Conservation (phyloP, 2,329 filamentous ascomycete genomes). For the Bipolaris oryzae region DNA sequence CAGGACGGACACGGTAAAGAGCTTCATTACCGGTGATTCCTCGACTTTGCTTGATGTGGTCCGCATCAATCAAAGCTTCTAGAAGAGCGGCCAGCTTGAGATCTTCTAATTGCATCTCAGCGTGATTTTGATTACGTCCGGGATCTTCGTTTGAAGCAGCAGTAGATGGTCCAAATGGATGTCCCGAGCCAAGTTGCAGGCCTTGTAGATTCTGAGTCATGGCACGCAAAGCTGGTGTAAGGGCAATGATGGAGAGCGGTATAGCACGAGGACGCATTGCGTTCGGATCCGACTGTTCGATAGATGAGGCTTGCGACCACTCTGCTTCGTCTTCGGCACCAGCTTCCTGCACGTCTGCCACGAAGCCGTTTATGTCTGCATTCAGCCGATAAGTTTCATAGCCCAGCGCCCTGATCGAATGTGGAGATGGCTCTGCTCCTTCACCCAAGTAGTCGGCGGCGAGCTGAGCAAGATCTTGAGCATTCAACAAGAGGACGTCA, state of each 20-base stretch:
- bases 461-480: slow-evolving; percentile 72
- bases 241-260: slow-evolving; percentile 25
- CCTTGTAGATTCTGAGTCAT: slow-evolving; percentile 25
- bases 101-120: slow-evolving; percentile 45
- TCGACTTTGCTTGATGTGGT: slow-evolving; percentile 37
- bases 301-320: slow-evolving; percentile 14
- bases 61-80: slow-evolving; percentile 42
- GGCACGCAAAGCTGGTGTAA: slow-evolving; percentile 27
- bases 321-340: slow-evolving; percentile 50
- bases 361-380: slow-evolving; percentile 32
- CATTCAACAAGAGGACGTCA: slow-evolving; percentile 71
- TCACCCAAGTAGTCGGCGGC: slow-evolving; percentile 73
- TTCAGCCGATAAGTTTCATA: slow-evolving; percentile 61
- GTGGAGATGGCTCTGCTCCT: slow-evolving; percentile 57
- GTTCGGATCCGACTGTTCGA: slow-evolving; percentile 19
- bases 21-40: slow-evolving; percentile 12
- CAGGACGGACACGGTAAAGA: not conserved
- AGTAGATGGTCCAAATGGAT: slow-evolving; percentile 18
- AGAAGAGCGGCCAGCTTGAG: slow-evolving; percentile 44
- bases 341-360: slow-evolving; percentile 37
- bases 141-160: slow-evolving; percentile 23
- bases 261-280: slow-evolving; percentile 18
- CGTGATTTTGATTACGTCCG: slow-evolving; percentile 29
- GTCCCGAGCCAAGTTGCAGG: slow-evolving; percentile 12
- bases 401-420: slow-evolving; percentile 55